Base-by-base conservation (phyloP, 192 early-diverging fungal genomes). In the Haplosporangium gracile region DNA sequence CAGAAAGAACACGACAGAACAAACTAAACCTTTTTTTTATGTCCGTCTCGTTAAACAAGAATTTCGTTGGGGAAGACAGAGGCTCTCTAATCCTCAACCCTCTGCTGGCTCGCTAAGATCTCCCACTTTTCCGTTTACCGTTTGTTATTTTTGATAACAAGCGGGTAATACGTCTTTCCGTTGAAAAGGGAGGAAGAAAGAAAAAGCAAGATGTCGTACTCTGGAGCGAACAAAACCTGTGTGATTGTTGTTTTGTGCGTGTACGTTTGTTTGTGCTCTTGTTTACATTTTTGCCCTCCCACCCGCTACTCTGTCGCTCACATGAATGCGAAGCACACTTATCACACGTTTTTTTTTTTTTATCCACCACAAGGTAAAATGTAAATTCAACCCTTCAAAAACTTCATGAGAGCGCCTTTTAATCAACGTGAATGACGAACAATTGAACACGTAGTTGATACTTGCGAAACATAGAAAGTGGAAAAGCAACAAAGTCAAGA, bases 181-280 rank as follows among this genome's bases (percentile, higher is more conserved):
- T 60, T 60, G 2, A 22, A 18, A 51, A 20, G 16, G 16, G 18
- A 18, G 5, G 49, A 26, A 55, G 15, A 55, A n/a, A 18, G 9
- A n/a, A 60, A 26, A 3, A 26, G 10, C 8, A 60, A 0, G 55
- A 60, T 60, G 55, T 60, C 55, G 55, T 60, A 26, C n/a, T 24
- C 55, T 13, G 26, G 26, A 65, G 60, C 60, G 29, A 29, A 45
- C 43, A 2, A 45, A 45, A 45, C 43, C 43, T 10, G 5, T 60
- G 24, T 29, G 24, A 26, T 60, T 60, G 57, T 60, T 60, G 57
- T 60, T 57, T 49, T 49, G 15, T 57, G 57, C n/a, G 26, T 65
- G 29, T 26, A n/a, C n/a, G 57, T 60, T 60, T 45, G 57, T 60
- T 60, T 45, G 60, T 65, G 60, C 29, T 65, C 60, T 65, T 65